Base-by-base conservation (phyloP, 176 grass and related monocot genomes). In the Eleusine coracana region DNA sequence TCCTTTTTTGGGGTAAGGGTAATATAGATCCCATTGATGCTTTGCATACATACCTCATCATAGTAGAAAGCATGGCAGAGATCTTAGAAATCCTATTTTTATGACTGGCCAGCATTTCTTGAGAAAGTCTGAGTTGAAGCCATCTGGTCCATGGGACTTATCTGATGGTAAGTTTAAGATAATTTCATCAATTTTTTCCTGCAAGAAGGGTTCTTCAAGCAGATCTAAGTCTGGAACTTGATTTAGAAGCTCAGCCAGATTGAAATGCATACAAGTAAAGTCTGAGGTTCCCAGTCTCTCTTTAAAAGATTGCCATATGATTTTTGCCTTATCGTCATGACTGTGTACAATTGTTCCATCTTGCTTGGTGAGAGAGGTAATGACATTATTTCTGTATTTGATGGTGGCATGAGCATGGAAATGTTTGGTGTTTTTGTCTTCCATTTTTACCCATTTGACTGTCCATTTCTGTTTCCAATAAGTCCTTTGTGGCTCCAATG, bases 311-410 rank as follows among this genome's bases (percentile, higher is more conserved):
- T 14, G 10, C 23, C 61, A 64, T 31, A 64, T 5, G 0, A 64
- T 2, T 1, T 2, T 0, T 31, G 61, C 61, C 4, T 64, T 64
- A 0, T 29, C 6, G 0, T 64, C 27, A 34, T 64, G 61, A 34
- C 4, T 3, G 1, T 11, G 4, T 0, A 15, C 9, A 1, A 31
- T 14, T 1, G 2, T 14, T 0, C 27, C 61, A n/a, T 23, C 0
- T 64, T 0, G 0, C 3, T 31, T 14, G 5, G 1, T 11, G 0
- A 64, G 10, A 0, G 27, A 14, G 3, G 61, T 12, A 5, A 64
- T 64, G 0, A 2, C 0, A 1, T 64, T 64, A 2, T 31, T 10
- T 5, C 61, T 64, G 0, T 64, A 2, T 10, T 60, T 60, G 10
- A 60, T 60, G 0, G 58, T 60, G 1, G 58, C 58, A 60, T n/a